Conservation (phyloP, 2,329 filamentous ascomycete species). For the Dothistroma pini region DNA sequence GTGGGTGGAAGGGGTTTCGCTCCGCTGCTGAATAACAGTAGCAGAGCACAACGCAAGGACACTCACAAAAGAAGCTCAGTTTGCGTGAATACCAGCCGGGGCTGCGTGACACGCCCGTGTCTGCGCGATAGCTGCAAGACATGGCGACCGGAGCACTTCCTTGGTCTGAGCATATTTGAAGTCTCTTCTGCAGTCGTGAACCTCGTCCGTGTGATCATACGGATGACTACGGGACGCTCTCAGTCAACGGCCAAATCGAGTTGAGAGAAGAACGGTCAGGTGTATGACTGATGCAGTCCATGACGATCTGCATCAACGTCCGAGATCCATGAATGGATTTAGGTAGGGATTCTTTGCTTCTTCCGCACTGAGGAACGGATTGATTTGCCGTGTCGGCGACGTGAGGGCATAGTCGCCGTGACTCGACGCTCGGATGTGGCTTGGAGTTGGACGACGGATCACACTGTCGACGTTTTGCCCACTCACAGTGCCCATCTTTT, state of each 20-base stretch:
- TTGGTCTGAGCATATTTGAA: slow-evolving; percentile 37
- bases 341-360: slow-evolving; percentile 23
- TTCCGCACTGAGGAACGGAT: slow-evolving; percentile 31
- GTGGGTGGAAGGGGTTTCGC: slow-evolving; percentile 25
- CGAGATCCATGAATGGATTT: slow-evolving; percentile 42
- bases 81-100: slow-evolving; percentile 34
- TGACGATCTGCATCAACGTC: slow-evolving; percentile 38
- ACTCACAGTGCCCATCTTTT: slow-evolving; percentile 44
- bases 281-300: slow-evolving; percentile 35
- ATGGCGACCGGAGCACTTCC: slow-evolving; percentile 22
- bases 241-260: slow-evolving; percentile 30
- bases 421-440: slow-evolving; percentile 44
- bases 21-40: slow-evolving; percentile 26
- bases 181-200: slow-evolving; percentile 31
- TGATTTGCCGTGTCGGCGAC: slow-evolving; percentile 33
- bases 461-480: slow-evolving; percentile 42
- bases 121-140: slow-evolving; percentile 29
- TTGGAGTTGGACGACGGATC: slow-evolving; percentile 37
- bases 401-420: slow-evolving; percentile 44
- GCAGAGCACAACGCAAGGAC: slow-evolving; percentile 37
- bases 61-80: slow-evolving; percentile 34
- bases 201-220: slow-evolving; percentile 26
- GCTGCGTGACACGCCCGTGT: slow-evolving; percentile 40
- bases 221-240: slow-evolving; percentile 40
- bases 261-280: slow-evolving; percentile 44